These are phyloP conservation scores for Cladosporium sp. DNA, from an alignment of 2,329 filamentous ascomycete species.

Conservation along the genomic window DNA sequence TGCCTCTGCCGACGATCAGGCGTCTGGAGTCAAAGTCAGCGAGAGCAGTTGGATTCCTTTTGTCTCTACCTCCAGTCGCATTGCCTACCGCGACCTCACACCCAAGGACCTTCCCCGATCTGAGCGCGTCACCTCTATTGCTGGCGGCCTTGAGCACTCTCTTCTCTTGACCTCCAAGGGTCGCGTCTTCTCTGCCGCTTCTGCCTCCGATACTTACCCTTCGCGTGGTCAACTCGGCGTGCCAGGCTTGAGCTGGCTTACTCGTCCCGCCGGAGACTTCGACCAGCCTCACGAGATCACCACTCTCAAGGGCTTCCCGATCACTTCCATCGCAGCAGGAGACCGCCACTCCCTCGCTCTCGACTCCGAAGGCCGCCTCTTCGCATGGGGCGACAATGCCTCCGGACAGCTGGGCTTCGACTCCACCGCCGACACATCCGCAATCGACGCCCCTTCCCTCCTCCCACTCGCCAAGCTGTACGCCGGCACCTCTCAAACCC, in stretches of 20 bases:
- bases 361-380: constrained; percentile 69
- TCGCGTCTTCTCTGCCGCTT: constrained; percentile 81
- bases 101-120: constrained; percentile 58
- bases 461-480: constrained; percentile 70
- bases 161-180: constrained; percentile 78
- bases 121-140: constrained; percentile 69
- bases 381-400: constrained; percentile 86
- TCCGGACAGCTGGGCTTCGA: constrained; percentile 87
- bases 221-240: constrained; percentile 80
- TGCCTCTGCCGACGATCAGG: constrained; percentile 65
- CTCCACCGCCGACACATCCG: constrained; percentile 54
- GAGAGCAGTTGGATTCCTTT: constrained; percentile 69
- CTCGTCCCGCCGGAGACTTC: constrained; percentile 67
- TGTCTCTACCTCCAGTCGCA: constrained; percentile 52
- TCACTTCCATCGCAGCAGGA: constrained; percentile 71
- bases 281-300: constrained; percentile 77
- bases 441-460: constrained; percentile 62
- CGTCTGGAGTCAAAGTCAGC: constrained; percentile 55
- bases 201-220: constrained; percentile 71
- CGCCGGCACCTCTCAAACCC: constrained; percentile 53
- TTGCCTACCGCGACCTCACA: constrained; percentile 68
- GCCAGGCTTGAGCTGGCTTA: constrained; percentile 73
- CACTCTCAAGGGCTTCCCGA: constrained; percentile 62
- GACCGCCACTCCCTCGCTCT: constrained; percentile 80
- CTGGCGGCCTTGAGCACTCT: constrained; percentile 76